These are phyloP conservation scores for Chytridium lagenaria DNA, from an alignment of 371 early-diverging fungal genomes.

Conservation along the genomic window DNA sequence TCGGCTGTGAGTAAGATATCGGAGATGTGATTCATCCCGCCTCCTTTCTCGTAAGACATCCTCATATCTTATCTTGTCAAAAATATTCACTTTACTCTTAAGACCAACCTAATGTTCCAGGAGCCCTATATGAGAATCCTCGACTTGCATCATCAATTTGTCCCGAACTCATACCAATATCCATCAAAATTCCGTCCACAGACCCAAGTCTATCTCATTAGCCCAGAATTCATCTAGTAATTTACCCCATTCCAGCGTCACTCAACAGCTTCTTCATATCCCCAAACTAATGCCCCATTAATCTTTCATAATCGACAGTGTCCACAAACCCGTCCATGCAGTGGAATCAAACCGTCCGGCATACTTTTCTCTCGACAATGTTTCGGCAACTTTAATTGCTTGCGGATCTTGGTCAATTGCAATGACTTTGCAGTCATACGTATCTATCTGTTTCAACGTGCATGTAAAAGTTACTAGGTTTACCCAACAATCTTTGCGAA, in stretches of 20 bases:
- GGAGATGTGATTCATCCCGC: conserved; percentile 18
- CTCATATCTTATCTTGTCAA: conserved; percentile 36
- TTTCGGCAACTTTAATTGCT: conserved; percentile 64
- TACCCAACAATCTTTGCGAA: conserved; percentile 63
- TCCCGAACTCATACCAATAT: conserved; percentile 69
- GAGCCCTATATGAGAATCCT: conserved; percentile 72
- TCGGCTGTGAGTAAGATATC: conserved; percentile 40
- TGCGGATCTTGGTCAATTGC: conserved; percentile 77
- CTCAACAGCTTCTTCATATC: conserved; percentile 38
- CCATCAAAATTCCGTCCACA: conserved; percentile 75
- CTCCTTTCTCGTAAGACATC: conserved; percentile 27
- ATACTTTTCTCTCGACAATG: conserved; percentile 58
- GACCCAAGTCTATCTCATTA: conserved; percentile 34
- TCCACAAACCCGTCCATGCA: conserved; percentile 30
- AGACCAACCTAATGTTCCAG: conserved; percentile 72
- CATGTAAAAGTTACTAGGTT: too few relatives aligned
- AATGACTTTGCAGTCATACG: conserved; percentile 68
- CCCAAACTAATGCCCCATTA: too few relatives aligned
- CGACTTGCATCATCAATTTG: conserved; percentile 66
- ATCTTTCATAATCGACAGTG: too few relatives aligned
- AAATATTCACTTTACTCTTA: background rate
- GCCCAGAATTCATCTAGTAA: too few relatives aligned
- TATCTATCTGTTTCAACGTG: too few relatives aligned
- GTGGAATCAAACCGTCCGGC: conserved; percentile 29
- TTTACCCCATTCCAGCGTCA: conserved; percentile 21